A percentile compares a stretch with the other conserved stretches of the same genome.
phyloP scores from a whole-genome alignment of 371 early-diverging fungal genomes.

The Mortierella sp. region DNA sequence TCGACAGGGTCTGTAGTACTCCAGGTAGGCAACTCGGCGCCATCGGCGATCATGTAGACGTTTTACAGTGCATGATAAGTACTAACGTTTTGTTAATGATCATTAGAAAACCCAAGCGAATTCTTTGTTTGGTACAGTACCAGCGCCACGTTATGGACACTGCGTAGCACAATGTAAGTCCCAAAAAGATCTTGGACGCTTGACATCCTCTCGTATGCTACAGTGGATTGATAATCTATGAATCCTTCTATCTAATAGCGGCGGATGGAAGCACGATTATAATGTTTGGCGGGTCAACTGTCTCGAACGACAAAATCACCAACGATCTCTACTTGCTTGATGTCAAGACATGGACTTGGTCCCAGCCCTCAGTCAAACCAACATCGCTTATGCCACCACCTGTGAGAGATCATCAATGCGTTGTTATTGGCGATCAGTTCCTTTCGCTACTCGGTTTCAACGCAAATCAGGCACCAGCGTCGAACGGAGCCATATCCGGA shows the following conservation, averaged over 20 bases:
- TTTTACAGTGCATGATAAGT: too few relatives aligned
- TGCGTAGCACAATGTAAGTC: constrained; percentile 40
- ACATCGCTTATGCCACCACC: constrained; percentile 10
- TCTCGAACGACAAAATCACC: constrained; percentile 12
- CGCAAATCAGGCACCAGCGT: constrained; percentile 28
- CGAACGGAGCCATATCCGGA: not conserved
- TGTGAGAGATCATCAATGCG: constrained; percentile 45
- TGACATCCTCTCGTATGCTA: not conserved
- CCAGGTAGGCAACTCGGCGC: constrained; percentile 19
- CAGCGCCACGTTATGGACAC: constrained; percentile 39
- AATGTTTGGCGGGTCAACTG: constrained; percentile 44
- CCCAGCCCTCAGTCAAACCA: constrained; percentile 9
- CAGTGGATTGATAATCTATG: not conserved
- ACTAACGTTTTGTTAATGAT: not conserved
- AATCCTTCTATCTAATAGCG: constrained; percentile 8
- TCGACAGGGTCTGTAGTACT: constrained; percentile 22
- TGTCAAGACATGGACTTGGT: constrained; percentile 37
- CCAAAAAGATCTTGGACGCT: not conserved
- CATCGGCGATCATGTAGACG: too few relatives aligned
- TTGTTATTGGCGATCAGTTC: constrained; percentile 48
- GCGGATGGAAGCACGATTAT: constrained; percentile 34
- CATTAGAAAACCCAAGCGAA: constrained; percentile 23
- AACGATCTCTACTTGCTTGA: constrained; percentile 32
- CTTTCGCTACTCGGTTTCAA: constrained; percentile 45
- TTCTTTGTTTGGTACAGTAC: not conserved